A percentile compares a stretch with the other conserved stretches of the same genome.
Conservation (phyloP, 177 flowering plant genomes). For the Tripterygium wilfordii region DNA sequence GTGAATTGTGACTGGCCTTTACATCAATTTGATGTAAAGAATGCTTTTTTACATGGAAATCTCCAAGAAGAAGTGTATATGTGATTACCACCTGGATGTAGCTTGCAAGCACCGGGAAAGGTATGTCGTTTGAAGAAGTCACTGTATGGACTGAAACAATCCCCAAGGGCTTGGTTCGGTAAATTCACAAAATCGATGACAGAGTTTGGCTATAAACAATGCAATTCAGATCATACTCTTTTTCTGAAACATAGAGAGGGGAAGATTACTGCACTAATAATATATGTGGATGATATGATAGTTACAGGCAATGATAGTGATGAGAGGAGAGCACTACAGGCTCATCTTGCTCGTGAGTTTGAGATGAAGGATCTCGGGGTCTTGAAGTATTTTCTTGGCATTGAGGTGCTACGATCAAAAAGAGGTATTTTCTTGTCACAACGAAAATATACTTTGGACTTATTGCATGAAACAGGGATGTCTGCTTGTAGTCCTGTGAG, state of each 20-base stretch:
- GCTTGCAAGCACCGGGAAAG: constrained; percentile 7
- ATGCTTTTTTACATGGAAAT: no score
- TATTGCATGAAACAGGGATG: not conserved
- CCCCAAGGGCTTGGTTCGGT: no score
- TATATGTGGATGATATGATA: constrained; percentile 1
- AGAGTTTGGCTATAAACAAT: no score
- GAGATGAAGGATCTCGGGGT: not conserved
- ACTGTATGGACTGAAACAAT: constrained; percentile 4
- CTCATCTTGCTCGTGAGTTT: not conserved
- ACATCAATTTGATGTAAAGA: no score
- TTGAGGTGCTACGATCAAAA: no score
- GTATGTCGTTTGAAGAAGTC: no score
- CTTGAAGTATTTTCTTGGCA: not conserved
- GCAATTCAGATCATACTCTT: no score
- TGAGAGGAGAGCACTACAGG: not conserved
- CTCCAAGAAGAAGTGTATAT: no score
- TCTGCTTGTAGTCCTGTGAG: not conserved
- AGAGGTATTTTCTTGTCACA: not conserved
- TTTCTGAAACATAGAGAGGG: no score
- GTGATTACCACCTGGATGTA: constrained; percentile 4
- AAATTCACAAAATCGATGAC: no score
- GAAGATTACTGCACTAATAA: not conserved
- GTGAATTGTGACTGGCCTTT: no score
- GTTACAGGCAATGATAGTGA: not conserved
- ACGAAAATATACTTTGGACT: constrained; percentile 1